These are phyloP conservation scores for Plicaturopsis crispa DNA, from an alignment of 768 basidiomycete genomes.

Conservation along the genomic window DNA sequence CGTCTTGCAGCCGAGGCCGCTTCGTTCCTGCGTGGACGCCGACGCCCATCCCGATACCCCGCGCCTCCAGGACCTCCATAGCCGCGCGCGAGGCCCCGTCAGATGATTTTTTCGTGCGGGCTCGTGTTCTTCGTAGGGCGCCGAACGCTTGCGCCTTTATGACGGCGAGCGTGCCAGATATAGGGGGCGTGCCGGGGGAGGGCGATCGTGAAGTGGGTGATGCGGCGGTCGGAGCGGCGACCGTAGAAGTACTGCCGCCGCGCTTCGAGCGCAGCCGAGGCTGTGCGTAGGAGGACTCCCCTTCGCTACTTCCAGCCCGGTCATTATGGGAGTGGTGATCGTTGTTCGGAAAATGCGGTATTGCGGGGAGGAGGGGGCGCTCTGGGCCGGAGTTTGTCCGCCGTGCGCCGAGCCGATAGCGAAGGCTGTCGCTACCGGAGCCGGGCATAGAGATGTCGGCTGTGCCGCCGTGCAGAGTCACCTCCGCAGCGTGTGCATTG, in stretches of 20 bases:
- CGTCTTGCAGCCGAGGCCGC: slow-evolving; percentile 44
- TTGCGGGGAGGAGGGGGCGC: slow-evolving; percentile 35
- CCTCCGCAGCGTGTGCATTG: slow-evolving; percentile 44
- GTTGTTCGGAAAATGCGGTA: slow-evolving; percentile 41
- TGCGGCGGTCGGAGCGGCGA: no score
- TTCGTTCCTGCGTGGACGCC: slow-evolving; percentile 28
- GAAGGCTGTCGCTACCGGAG: slow-evolving; percentile 44
- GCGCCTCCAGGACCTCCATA: slow-evolving; percentile 73
- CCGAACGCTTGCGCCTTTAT: slow-evolving; percentile 91
- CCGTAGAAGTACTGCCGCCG: neutral
- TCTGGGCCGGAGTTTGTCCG: slow-evolving; percentile 43
- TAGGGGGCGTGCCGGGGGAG: slow-evolving; percentile 36
- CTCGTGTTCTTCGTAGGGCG: slow-evolving; percentile 70
- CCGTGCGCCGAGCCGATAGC: slow-evolving; percentile 49
- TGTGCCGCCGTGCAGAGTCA: slow-evolving; percentile 67
- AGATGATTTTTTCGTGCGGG: slow-evolving; percentile 63
- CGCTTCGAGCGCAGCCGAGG: slow-evolving; percentile 28
- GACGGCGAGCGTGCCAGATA: slow-evolving; percentile 80
- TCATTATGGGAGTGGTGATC: slow-evolving; percentile 47
- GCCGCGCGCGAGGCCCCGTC: slow-evolving; percentile 70
- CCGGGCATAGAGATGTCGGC: slow-evolving; percentile 59
- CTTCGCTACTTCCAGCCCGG: slow-evolving; percentile 49
- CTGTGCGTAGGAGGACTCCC: slow-evolving; percentile 36
- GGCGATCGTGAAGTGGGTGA: slow-evolving; percentile 37
- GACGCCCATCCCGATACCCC: slow-evolving; percentile 53